Base-by-base conservation (phyloP, 768 basidiomycete species). In the Cystobasidium tubakii region DNA sequence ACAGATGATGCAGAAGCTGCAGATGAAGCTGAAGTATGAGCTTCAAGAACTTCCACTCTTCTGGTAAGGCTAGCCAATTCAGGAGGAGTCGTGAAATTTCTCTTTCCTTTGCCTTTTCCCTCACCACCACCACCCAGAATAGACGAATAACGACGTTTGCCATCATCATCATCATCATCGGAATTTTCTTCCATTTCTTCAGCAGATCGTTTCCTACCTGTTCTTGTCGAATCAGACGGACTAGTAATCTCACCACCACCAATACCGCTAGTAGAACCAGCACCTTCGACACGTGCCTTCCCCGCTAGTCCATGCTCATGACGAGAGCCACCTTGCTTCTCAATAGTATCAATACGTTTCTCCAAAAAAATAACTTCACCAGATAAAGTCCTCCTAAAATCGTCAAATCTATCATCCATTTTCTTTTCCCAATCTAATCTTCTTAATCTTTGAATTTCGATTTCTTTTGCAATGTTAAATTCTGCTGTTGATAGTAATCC, bases 381-480 rank as follows among this genome's bases (percentile, higher is more conserved):
- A 13, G 33, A 36, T 29, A 66, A 34, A 43, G 27, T 66, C 34
- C 23, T 36, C 31, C 42, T 43, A 25, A 66, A 66, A 39, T 19
- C 33, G 10, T 66, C 64, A 17, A 44, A 36, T 43, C 64, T 66
- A 34, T 66, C 23, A 34, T 39, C 42, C 6, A 66, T 39, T 25
- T 36, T 66, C 6, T 66, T 27, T 43, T 66, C 66, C 66, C 66
- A 69, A 15, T 65, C 63, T 65, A 34, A 12, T 42, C 63, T 29
- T 31, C 31, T 9, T 15, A 36, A 12, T 34, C 64, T 34, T 29
- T 34, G 33, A 43, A 3, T 43, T 44, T 66, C 64, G 25, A 43
- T 42, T 50, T 50, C 31, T 33, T 62, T n/a, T 62, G 57, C 7
- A 17, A 62, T 62, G 4, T 31, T 62, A 6, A 39, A 31, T 9